These are phyloP conservation scores for Suhomyces atakaporum DNA, from an alignment of 1,139 yeast species.

Conservation along the genomic window DNA sequence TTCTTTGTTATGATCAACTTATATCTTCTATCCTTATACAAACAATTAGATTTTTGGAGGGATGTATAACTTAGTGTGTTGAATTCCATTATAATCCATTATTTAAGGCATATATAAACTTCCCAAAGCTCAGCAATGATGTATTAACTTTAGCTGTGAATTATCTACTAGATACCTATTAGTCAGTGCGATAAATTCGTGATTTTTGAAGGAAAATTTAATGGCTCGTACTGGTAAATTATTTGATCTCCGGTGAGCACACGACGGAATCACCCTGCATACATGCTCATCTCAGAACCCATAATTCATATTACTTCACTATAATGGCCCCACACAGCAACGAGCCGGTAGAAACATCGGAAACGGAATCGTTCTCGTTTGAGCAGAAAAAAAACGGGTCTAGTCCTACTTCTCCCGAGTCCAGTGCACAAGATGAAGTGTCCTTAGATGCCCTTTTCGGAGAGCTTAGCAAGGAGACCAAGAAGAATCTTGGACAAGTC, in stretches of 20 bases:
- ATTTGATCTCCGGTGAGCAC: not conserved
- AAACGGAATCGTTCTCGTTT: conserved; percentile 20
- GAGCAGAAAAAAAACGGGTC: conserved; percentile 12
- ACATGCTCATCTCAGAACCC: conserved; percentile 5
- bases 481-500: conserved; percentile 6
- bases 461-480: conserved; percentile 16
- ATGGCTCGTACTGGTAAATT: too few species aligned
- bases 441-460: conserved; percentile 19
- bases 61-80: too few species aligned
- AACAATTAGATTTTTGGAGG: too few species aligned
- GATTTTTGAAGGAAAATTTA: too few species aligned
- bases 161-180: too few species aligned
- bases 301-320: conserved; percentile 5
- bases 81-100: too few species aligned
- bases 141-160: too few species aligned
- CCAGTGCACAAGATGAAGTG: conserved; percentile 7
- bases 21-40: too few species aligned
- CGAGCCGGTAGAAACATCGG: conserved; percentile 19
- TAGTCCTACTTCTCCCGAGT: conserved; percentile 4
- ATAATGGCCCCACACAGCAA: conserved; percentile 11
- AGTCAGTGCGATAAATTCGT: too few species aligned
- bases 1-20: too few species aligned
- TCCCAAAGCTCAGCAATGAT: too few species aligned
- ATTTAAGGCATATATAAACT: too few species aligned
- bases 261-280: not conserved